Conservation (phyloP, 768 basidiomycete genomes). For the Harrya chromipes region DNA sequence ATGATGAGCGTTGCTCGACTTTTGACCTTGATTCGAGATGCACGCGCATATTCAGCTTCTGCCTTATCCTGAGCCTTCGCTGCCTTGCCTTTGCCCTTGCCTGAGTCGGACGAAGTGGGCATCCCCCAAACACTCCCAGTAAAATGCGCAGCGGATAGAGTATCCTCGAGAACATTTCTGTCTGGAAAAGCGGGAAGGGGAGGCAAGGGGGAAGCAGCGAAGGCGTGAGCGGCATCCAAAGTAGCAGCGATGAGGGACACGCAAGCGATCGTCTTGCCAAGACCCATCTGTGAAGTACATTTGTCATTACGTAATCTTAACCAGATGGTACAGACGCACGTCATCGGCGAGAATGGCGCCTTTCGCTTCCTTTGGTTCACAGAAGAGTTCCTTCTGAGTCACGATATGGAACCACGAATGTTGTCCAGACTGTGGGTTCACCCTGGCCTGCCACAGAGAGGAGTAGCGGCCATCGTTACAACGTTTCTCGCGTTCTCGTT, state of each 20-base stretch:
- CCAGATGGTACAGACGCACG: conserved; percentile 48
- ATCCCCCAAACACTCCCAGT: conserved; percentile 82
- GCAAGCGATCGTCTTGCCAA: conserved; percentile 96
- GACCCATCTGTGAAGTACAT: conserved; percentile 72
- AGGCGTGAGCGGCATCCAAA: conserved; percentile 60
- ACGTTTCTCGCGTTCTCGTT: conserved; percentile 71
- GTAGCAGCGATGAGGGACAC: conserved; percentile 92
- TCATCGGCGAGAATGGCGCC: conserved; percentile 96
- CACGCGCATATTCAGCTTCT: conserved; percentile 66
- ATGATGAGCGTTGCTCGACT: conserved; percentile 94
- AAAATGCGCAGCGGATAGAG: conserved; percentile 57
- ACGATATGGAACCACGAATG: conserved; percentile 80
- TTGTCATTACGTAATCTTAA: conserved; percentile 11
- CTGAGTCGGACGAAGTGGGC: conserved; percentile 47
- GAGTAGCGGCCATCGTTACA: conserved; percentile 59
- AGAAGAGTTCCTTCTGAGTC: conserved; percentile 70
- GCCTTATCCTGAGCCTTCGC: conserved; percentile 65
- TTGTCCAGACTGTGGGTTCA: conserved; percentile 44
- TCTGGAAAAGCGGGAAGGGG: conserved; percentile 42
- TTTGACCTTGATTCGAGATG: conserved; percentile 73
- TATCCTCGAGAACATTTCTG: conserved; percentile 25
- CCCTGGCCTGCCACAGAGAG: conserved; percentile 66
- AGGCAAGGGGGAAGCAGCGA: conserved; percentile 56
- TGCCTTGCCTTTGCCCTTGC: conserved; percentile 65
- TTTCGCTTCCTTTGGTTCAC: conserved; percentile 70